These are phyloP conservation scores for Massospora cicadina DNA, from an alignment of 371 early-diverging fungal species.

Conservation along the genomic window DNA sequence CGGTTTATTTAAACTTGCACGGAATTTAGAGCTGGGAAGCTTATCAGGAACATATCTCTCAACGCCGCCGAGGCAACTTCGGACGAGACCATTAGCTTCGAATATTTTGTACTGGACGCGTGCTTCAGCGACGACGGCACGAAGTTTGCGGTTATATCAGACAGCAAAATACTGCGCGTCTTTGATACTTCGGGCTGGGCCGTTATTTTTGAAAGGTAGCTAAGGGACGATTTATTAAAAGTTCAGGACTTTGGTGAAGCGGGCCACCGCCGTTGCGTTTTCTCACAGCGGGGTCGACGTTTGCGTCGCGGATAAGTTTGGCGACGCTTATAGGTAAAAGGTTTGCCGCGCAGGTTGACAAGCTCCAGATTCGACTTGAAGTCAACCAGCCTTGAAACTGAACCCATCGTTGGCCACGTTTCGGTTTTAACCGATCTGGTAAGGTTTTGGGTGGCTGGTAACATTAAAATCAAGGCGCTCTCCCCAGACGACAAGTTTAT, in stretches of 20 bases:
- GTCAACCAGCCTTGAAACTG: slow-evolving; percentile 10
- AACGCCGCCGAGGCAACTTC: not conserved
- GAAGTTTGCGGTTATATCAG: not conserved
- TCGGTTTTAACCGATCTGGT: slow-evolving; percentile 82
- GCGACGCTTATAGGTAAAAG: slow-evolving; percentile 67
- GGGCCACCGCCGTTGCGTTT: slow-evolving; percentile 48
- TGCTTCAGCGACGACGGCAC: not conserved
- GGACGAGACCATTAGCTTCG: not conserved
- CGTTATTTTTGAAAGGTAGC: not conserved
- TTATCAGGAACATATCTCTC: not conserved
- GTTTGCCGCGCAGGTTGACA: too few species aligned
- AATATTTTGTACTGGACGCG: not conserved
- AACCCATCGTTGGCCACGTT: slow-evolving; percentile 78
- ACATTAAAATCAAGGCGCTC: slow-evolving; percentile 19
- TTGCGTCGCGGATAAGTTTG: slow-evolving; percentile 85
- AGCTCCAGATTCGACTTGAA: slow-evolving; percentile 9
- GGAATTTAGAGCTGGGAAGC: not conserved
- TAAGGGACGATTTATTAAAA: not conserved
- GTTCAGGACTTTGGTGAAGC: slow-evolving; percentile 33
- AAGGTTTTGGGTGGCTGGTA: slow-evolving; percentile 9
- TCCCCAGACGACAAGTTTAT: slow-evolving; percentile 39
- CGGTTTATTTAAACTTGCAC: not conserved
- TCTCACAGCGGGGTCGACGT: slow-evolving; percentile 31
- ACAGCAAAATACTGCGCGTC: not conserved
- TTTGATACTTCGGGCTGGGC: not conserved